These are phyloP conservation scores for Emericellopsis cladophorae DNA, from an alignment of 2,329 filamentous ascomycete genomes.

Conservation along the genomic window DNA sequence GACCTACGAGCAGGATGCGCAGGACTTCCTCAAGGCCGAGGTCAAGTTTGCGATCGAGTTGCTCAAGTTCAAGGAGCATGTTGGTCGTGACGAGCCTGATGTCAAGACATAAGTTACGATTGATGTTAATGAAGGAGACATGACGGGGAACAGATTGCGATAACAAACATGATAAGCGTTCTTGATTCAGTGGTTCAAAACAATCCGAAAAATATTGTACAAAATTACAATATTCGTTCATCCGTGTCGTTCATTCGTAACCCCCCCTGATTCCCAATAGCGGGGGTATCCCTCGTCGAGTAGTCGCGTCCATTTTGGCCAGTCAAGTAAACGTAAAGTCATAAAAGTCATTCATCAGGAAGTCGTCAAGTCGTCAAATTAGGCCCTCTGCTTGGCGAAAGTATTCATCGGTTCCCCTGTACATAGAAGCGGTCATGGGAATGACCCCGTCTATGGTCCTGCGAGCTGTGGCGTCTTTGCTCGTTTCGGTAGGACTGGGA, in stretches of 20 bases:
- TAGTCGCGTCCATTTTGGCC: no score
- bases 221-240: background rate
- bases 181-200: background rate
- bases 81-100: constrained; percentile 86
- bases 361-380: no score
- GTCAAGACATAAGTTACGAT: constrained; percentile 65
- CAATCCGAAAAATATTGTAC: background rate
- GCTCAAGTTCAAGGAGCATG: constrained; percentile 85
- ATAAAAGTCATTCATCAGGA: no score
- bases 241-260: no score
- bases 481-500: background rate
- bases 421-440: no score
- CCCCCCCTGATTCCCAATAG: no score
- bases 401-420: no score
- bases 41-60: constrained; percentile 75
- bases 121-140: background rate
- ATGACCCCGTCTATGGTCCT: background rate
- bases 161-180: background rate
- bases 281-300: no score
- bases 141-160: no score
- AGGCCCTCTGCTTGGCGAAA: no score
- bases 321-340: no score
- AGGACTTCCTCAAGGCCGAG: constrained; percentile 87
- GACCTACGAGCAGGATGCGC: constrained; percentile 70
- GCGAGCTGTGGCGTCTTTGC: background rate